Conservation (phyloP, 768 basidiomycete species). For the Sistotremastrum niveocremeum region DNA sequence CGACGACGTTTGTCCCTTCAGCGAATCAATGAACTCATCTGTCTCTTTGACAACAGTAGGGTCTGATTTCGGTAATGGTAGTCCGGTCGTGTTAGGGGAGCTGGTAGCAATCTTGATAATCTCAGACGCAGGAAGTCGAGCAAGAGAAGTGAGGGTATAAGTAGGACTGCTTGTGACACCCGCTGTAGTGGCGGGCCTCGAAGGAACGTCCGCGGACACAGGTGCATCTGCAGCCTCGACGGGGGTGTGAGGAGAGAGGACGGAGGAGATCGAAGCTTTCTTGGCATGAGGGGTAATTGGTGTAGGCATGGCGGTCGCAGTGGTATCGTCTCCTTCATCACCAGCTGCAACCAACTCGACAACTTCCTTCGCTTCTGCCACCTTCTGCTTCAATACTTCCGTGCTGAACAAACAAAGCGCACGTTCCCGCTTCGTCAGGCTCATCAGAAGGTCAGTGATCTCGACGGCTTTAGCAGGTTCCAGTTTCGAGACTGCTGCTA, state of each 20-base stretch:
- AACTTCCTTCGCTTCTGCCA: slow-evolving; percentile 71
- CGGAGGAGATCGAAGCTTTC: slow-evolving; percentile 28
- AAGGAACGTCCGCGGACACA: slow-evolving; percentile 58
- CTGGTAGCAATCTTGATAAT: slow-evolving; percentile 54
- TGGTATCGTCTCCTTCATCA: slow-evolving; percentile 39
- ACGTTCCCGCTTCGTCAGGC: slow-evolving; percentile 75
- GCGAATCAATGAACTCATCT: slow-evolving; percentile 55
- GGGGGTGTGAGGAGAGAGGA: slow-evolving; percentile 55
- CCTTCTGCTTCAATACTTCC: slow-evolving; percentile 63
- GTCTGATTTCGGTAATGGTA: slow-evolving; percentile 60
- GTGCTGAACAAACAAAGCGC: slow-evolving; percentile 85
- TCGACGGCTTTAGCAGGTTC: slow-evolving; percentile 44
- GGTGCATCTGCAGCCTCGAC: slow-evolving; percentile 64
- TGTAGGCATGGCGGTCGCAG: slow-evolving; percentile 23
- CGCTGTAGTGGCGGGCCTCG: slow-evolving; percentile 34
- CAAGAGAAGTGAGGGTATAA: slow-evolving; percentile 58
- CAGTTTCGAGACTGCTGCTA: slow-evolving; percentile 48
- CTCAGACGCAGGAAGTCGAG: slow-evolving; percentile 60
- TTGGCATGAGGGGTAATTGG: slow-evolving; percentile 51
- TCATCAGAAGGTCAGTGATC: slow-evolving; percentile 71
- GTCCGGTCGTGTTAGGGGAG: slow-evolving; percentile 25
- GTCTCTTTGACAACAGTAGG: slow-evolving; percentile 53
- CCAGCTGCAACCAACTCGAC: slow-evolving; percentile 38
- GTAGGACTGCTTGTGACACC: slow-evolving; percentile 11
- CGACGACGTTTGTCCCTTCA: slow-evolving; percentile 40